phyloP scores from a whole-genome alignment of 2,329 filamentous ascomycete species.

The Arthrobotrys iridis region DNA sequence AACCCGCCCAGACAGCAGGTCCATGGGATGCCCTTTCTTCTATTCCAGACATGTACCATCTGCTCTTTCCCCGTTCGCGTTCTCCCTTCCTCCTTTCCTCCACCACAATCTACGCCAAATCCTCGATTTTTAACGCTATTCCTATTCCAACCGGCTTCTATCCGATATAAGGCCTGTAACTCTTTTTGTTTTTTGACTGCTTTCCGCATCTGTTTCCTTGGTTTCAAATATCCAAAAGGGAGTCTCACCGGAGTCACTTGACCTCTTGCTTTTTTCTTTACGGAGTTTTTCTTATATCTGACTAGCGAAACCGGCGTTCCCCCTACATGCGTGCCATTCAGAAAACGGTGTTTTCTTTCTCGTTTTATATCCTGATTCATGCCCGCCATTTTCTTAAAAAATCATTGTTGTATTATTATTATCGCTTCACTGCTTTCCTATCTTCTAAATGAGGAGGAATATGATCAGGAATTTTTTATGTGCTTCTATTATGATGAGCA shows the following conservation, averaged over 20 bases:
- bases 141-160: slow-evolving; percentile 14
- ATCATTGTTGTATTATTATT: slow-evolving; percentile 37
- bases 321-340: slow-evolving; percentile 19
- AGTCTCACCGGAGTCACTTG: slow-evolving; percentile 52
- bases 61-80: neutral
- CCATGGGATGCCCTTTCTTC: neutral
- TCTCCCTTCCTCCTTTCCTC: neutral
- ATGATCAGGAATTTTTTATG: slow-evolving; percentile 29
- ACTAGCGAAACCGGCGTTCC: slow-evolving; percentile 50
- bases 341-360: slow-evolving; percentile 41
- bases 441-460: slow-evolving; percentile 18
- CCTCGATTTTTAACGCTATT: neutral
- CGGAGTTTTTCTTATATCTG: slow-evolving; percentile 31
- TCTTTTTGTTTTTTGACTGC: neutral
- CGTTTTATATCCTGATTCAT: slow-evolving; percentile 26
- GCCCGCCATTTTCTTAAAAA: neutral
- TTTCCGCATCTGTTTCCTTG: slow-evolving; percentile 16
- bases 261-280: slow-evolving; percentile 35
- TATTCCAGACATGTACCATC: neutral
- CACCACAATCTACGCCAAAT: neutral
- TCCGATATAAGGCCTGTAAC: neutral
- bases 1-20: neutral
- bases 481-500: slow-evolving; percentile 46
- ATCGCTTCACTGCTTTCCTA: slow-evolving; percentile 26
- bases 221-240: slow-evolving; percentile 45